Evolutionary conservation across 345 rosid genomes (phyloP).

Genomic region (Salix viminalis): DNA sequence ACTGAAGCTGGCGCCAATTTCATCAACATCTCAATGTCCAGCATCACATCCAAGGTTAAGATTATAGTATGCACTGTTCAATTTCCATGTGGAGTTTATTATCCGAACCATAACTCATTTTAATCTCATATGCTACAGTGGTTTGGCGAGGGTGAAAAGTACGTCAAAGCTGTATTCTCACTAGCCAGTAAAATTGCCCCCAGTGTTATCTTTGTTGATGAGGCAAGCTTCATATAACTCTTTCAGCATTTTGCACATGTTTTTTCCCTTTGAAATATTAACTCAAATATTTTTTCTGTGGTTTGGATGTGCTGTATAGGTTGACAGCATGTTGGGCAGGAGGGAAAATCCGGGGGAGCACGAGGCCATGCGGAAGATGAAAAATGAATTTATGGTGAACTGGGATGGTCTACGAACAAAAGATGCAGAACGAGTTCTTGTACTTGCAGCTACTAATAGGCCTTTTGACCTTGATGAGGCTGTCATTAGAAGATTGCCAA

Average conservation of each 20-base stretch:
- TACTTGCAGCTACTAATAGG: constrained; percentile 92
- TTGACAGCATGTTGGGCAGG: constrained; percentile 95
- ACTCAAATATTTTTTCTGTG: background rate
- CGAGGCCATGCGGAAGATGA: constrained; percentile 90
- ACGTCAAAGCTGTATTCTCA: constrained; percentile 85
- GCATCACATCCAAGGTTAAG: constrained; percentile 79
- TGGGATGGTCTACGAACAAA: constrained; percentile 89
- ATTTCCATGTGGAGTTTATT: constrained; percentile 7
- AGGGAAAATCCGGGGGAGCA: constrained; percentile 82
- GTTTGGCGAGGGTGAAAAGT: constrained; percentile 97
- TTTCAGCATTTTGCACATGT: background rate
- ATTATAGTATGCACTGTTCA: background rate
- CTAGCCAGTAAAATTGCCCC: constrained; percentile 90
- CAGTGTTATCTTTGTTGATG: constrained; percentile 85
- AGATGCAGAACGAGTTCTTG: constrained; percentile 81
- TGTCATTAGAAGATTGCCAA: constrained; percentile 81
- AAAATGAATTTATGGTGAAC: constrained; percentile 90
- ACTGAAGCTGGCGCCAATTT: constrained; percentile 99
- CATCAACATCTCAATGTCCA: constrained; percentile 85
- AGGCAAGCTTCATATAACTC: constrained; percentile 42
- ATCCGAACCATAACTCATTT: constrained; percentile 5
- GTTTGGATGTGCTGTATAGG: constrained; percentile 38
- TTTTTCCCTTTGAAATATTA: background rate
- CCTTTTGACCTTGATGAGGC: constrained; percentile 99
- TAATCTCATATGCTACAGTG: constrained; percentile 46